These are phyloP conservation scores for Lactarius vividus DNA, from an alignment of 768 basidiomycete species.

Conservation along the genomic window DNA sequence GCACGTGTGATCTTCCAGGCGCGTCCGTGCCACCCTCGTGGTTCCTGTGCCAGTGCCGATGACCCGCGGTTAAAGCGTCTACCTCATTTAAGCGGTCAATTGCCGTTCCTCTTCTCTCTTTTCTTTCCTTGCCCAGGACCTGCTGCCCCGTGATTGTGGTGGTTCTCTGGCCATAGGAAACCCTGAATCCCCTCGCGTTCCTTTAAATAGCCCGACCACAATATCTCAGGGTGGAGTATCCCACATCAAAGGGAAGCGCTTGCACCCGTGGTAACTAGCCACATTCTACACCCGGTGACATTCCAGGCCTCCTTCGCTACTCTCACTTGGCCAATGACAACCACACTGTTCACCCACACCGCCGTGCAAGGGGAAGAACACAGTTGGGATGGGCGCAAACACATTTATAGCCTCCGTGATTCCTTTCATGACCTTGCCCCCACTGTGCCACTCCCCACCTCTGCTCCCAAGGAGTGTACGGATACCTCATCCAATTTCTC, in stretches of 20 bases:
- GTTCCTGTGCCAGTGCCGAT: conserved; percentile 8
- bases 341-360: conserved; percentile 14
- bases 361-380: conserved; percentile 4
- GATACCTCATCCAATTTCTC: conserved; percentile 11
- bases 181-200: conserved; percentile 4
- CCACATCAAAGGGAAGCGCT: conserved; percentile 9
- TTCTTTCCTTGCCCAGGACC: conserved; percentile 7
- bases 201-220: conserved; percentile 7
- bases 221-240: conserved; percentile 5
- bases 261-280: conserved; percentile 4
- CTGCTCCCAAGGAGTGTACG: conserved; percentile 13
- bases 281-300: conserved; percentile 1
- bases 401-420: conserved; percentile 11
- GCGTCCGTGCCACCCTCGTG: conserved; percentile 25
- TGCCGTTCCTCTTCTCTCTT: conserved; percentile 15
- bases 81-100: conserved; percentile 18
- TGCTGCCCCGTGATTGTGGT: conserved; percentile 9
- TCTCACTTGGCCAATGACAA: conserved; percentile 10
- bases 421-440: background rate
- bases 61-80: conserved; percentile 19
- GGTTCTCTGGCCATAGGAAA: conserved; percentile 2
- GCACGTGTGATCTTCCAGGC: conserved; percentile 29
- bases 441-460: conserved; percentile 4
- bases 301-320: conserved; percentile 7
- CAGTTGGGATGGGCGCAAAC: conserved; percentile 6